Percentiles rank a stretch among this genome's conserved stretches.
Evolutionary conservation across 2,329 filamentous ascomycete genomes (phyloP).

Genomic region (Sarocladiaceae sp.): DNA sequence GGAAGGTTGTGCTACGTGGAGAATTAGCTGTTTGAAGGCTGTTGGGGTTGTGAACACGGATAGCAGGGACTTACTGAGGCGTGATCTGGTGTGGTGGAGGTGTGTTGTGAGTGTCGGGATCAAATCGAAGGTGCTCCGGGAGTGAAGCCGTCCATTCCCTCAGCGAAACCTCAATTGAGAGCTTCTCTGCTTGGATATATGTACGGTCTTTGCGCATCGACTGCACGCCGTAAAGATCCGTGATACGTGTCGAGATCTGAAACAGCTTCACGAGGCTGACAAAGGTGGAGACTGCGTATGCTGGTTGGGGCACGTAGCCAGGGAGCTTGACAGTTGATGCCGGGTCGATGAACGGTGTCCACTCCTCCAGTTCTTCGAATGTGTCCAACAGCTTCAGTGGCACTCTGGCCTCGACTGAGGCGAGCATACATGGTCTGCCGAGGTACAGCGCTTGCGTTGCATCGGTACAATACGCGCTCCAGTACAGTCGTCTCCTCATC

Average conservation of each 20-base stretch:
- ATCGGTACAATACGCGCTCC: constrained; percentile 29
- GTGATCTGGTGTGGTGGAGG: constrained; percentile 13
- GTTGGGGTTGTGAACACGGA: not conserved
- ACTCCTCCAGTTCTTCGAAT: constrained; percentile 29
- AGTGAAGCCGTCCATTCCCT: constrained; percentile 10
- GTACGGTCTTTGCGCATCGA: constrained; percentile 1
- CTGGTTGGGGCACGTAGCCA: constrained; percentile 22
- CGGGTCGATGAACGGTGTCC: constrained; percentile 26
- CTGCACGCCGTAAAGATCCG: constrained; percentile 12
- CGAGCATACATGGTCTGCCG: constrained; percentile 27
- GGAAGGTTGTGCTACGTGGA: constrained; percentile 29
- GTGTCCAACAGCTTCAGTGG: constrained; percentile 26
- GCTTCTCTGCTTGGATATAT: constrained; percentile 4
- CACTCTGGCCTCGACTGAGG: constrained; percentile 26
- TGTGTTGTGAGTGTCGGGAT: constrained; percentile 14
- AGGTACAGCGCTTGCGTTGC: constrained; percentile 28
- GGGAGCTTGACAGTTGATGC: not conserved
- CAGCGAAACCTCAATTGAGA: constrained; percentile 10
- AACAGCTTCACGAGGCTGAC: constrained; percentile 22
- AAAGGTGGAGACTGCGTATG: constrained; percentile 23
- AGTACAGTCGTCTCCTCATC: constrained; percentile 29
- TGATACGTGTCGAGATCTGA: constrained; percentile 21
- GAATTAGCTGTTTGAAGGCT: constrained; percentile 12
- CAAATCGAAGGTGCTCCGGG: constrained; percentile 14
- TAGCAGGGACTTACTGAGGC: constrained; percentile 11